Evolutionary conservation across 306 rosid species (phyloP), one percentile per base, ranked within the genome.

Genomic region (Gastrolobium villosum): DNA sequence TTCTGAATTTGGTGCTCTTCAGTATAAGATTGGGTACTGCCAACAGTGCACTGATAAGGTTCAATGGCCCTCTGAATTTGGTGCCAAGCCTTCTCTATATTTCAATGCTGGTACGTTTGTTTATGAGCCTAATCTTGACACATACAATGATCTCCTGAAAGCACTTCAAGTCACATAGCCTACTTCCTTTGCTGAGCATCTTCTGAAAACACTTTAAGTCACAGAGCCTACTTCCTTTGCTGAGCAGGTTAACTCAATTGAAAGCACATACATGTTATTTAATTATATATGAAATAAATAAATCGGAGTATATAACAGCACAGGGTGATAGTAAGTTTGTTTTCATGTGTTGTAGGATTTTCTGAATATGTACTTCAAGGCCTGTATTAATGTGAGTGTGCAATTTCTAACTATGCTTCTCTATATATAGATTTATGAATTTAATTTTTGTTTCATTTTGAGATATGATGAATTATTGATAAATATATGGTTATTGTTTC

Each of bases 41-140:
- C 97, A 92, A 76, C 98, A 92, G 32, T 87, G 96, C 64, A 96
- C 97, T 1, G 75, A 88, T 2, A 84, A 46, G 39, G 97, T 90
- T 40, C 46, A 76, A 3, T 94, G 98, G 97, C 87, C 82, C 4
- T n/a, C 75, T 2, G 11, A 82, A 5, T 34, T 88, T 31, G 94
- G 96, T 7, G 78, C 96, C 36, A 92, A 68, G 62, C 98, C 98
- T 2, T 87, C 93, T 1, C 88, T 90, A 0, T 94, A 94, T 41
- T 94, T 94, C 90, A 94, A 94, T 13, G 97, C 96, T 2, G 94
- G 96, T 1, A 84, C 92, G 94, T 90, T 94, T 15, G 94, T 94
- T 10, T 89, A 45, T 66, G 85, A 92, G 77, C 98, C 97, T 2
- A 45, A 67, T 59, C 37, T 89, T 0, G 26, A 20, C 0, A 90